phyloP scores from a whole-genome alignment of 2,329 filamentous ascomycete species.

The Arthrobotrys musiformis region DNA sequence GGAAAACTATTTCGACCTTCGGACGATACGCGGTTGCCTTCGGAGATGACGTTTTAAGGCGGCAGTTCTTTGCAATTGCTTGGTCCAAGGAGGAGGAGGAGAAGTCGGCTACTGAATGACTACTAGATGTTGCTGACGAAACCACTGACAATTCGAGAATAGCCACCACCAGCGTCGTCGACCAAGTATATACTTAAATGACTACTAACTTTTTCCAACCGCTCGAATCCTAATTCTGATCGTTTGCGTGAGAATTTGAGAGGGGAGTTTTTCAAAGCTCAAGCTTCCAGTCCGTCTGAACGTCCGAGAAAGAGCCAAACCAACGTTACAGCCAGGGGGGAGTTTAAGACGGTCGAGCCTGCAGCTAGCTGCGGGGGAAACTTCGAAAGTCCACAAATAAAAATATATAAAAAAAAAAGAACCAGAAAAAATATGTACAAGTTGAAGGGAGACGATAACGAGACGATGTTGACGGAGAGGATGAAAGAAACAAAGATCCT shows the following conservation, averaged over 20 bases:
- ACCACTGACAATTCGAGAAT: conserved; percentile 2
- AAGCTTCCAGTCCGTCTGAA: conserved; percentile 17
- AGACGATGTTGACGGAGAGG: conserved; percentile 26
- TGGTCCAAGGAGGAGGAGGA: neutral
- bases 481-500: conserved; percentile 26
- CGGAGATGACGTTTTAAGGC: conserved; percentile 36
- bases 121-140: conserved; percentile 12
- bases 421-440: conserved; percentile 51
- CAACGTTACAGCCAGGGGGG: conserved; percentile 17
- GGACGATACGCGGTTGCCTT: conserved; percentile 31
- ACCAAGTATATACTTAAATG: conserved; percentile 1
- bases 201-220: conserved; percentile 2
- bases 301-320: neutral
- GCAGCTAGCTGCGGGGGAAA: conserved; percentile 14
- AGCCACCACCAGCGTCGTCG: neutral
- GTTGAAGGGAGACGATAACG: conserved; percentile 34
- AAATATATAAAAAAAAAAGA: conserved; percentile 31
- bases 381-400: conserved; percentile 12
- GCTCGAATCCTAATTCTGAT: conserved; percentile 23
- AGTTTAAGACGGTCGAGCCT: neutral
- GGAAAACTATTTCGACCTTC: conserved; percentile 34
- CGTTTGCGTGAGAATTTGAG: conserved; percentile 20
- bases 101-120: conserved; percentile 14
- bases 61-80: no score
- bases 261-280: conserved; percentile 21